Base-by-base conservation (phyloP, 352 stramenopile genomes). In the Plasmopara viticola region DNA sequence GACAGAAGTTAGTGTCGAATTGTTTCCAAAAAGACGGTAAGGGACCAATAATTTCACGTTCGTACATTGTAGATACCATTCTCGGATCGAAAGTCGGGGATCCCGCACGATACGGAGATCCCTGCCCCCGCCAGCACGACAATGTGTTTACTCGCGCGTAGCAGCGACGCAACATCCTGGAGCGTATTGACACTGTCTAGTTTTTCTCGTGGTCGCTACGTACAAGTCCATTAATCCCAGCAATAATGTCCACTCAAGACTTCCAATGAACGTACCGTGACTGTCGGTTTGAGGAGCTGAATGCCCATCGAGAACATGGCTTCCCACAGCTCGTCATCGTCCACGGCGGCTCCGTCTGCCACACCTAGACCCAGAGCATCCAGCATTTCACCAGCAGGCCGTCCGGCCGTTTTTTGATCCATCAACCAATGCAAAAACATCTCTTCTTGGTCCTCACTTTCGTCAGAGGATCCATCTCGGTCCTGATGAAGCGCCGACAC, bases 1-100 rank as follows among this genome's bases (percentile, higher is more conserved):
- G 4, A 58, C 0, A 33, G 43, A 48, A 2, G 34, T 62, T 12
- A 64, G 30, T 34, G 28, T 45, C 17, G 20, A 25, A 38, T 9
- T 45, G 42, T 1, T 6, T 52, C n/a, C 28, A 54, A 34, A 37
- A 35, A 35, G 5, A 5, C 4, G n/a, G n/a, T 5, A 12, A 6
- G 15, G 17, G 25, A 17, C n/a, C 7, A 14, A 4, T 34, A 53
- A 28, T 25, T 12, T 25, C n/a, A 25, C 13, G n/a, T 34, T 48
- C 81, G 51, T 78, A 94, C 82, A 35, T 73, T 91, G 64, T 96
- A 96, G 43, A 95, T 95, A 49, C 86, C 86, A 51, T 92, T 92
- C 51, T 94, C 78, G 5, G 90, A 98, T 14, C 97, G 92, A 67
- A 99, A 99, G 62, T 99, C 97, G 0, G 97, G 97, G 60, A 99